Evolutionary conservation across 768 basidiomycete species (phyloP), one percentile per base, ranked within the genome.

Genomic region (Sarcodon sp.): DNA sequence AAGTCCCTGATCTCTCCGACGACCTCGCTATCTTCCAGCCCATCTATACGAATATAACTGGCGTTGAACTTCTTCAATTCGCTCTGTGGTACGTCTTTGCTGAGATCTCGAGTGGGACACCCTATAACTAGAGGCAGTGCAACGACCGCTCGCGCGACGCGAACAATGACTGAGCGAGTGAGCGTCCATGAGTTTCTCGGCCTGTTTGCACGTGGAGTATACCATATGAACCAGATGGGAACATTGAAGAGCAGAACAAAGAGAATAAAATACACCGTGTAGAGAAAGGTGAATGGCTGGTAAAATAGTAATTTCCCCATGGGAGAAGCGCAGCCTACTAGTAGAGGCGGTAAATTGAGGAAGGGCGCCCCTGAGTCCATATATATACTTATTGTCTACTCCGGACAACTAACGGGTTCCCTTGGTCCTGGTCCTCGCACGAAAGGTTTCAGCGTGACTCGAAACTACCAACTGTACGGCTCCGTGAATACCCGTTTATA

Each of bases 1-100:
- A 52, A 53, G 35, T 55, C 47, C 47, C 54, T 55, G 37, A 69
- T 55, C 18, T 61, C 58, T 15, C 54, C 53, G 15, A 52, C 53
- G 12, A 64, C 31, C 10, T 35, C 21, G 12, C 41, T 33, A 16
- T 57, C 47, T 6, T 49, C 44, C 10, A 53, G 34, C n/a, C 43
- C 35, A 11, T 52, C 53, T 8, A 57, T 33, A 52, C 53, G 57
- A 4, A 51, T 47, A 33, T 53, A 53, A 33, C 49, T 48, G 27
- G 51, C 47, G 35, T 53, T 48, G 13, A 8, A 13, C 39, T 15
- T 9, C 15, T 35, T 33, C 8, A 46, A 34, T 27, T 18, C 15
- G n/a, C 39, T 49, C 33, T 50, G 45, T 1, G 36, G 35, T 5
- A 47, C 52, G 15, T 53, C 49, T 27, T 27, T 9, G 9, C 33